phyloP scores from a whole-genome alignment of 148 eudicot genomes.

The Limonium bicolor region DNA sequence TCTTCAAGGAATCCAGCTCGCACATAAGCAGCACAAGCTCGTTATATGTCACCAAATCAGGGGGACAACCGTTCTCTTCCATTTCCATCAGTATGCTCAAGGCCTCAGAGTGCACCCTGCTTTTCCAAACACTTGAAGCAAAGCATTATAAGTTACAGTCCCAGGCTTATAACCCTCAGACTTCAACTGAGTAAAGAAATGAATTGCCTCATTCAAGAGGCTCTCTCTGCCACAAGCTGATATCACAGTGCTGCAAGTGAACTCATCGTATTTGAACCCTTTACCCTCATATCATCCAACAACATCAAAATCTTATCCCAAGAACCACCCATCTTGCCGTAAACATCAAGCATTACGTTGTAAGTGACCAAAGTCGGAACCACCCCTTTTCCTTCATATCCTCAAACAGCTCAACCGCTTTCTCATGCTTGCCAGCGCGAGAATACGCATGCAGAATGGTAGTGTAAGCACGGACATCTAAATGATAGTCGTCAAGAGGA shows the following conservation, averaged over 20 bases:
- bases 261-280: slow-evolving; percentile 66
- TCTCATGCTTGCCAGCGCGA: slow-evolving; percentile 43
- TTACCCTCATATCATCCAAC: slow-evolving; percentile 52
- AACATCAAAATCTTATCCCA: slow-evolving; percentile 49
- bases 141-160: slow-evolving; percentile 64
- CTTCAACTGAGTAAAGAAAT: slow-evolving; percentile 48
- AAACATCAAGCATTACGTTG: slow-evolving; percentile 50
- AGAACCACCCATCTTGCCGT: slow-evolving; percentile 86
- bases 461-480: slow-evolving; percentile 63
- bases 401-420: slow-evolving; percentile 43
- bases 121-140: slow-evolving; percentile 84
- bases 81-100: slow-evolving; percentile 59
- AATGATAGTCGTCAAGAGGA: slow-evolving; percentile 36
- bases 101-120: slow-evolving; percentile 70
- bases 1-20: slow-evolving; percentile 74
- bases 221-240: slow-evolving; percentile 95
- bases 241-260: slow-evolving; percentile 84
- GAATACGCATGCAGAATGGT: slow-evolving; percentile 65
- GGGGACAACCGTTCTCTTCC: slow-evolving; percentile 55
- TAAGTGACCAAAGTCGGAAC: slow-evolving; percentile 68
- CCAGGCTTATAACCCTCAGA: slow-evolving; percentile 53
- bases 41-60: slow-evolving; percentile 72
- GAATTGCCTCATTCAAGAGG: slow-evolving; percentile 64
- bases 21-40: slow-evolving; percentile 71
- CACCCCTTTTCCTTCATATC: slow-evolving; percentile 41